Base-by-base conservation (phyloP, 345 rosid genomes). In the Litchi chinensis region DNA sequence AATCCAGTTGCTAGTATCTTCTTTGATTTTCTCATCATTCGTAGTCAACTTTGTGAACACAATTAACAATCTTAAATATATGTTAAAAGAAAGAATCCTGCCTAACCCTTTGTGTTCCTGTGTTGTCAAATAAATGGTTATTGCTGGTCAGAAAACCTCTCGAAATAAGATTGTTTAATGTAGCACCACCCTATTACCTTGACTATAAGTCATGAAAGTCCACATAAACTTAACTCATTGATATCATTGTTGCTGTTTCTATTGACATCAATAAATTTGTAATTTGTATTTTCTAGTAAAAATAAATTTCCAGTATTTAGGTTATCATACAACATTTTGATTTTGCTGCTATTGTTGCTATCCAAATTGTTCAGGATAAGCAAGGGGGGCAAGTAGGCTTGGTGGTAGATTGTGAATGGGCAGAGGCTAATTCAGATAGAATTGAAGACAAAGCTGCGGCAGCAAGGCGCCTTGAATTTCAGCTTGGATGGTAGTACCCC, bases 351-450 rank as follows among this genome's bases (percentile, higher is more conserved):
- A 41, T 5, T 75, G 75, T 40, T 57, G 56, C 11, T 24, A 32
- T 32, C 10, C 54, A 19, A 73, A 66, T 32, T 81, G 15, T 65
- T 80, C 80, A 95, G 99, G 90, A 85, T 43, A 85, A 78, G 57
- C 97, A 95, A 79, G 88, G 93, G n/a, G 98, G 99, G 28, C 85
- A 90, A 82, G 86, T 95, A 54, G 99, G 98, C 68, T 79, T 92
- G 76, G 87, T 90, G 37, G 80, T 95, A 68, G 88, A 85, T 66
- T 85, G 96, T 68, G 87, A 88, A 71, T 92, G 99, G 99, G 89
- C 91, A 8, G 95, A 89, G 84, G 85, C 98, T 46, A 85, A 82
- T 77, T 89, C 96, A 5, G 89, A 93, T 21, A 81, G 77, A 82
- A 65, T 62, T n/a, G 90, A 89, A 63, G 90, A 95, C 84, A 80